Conservation (phyloP, 805 yeast genomes). For the Starmerella powellii region DNA sequence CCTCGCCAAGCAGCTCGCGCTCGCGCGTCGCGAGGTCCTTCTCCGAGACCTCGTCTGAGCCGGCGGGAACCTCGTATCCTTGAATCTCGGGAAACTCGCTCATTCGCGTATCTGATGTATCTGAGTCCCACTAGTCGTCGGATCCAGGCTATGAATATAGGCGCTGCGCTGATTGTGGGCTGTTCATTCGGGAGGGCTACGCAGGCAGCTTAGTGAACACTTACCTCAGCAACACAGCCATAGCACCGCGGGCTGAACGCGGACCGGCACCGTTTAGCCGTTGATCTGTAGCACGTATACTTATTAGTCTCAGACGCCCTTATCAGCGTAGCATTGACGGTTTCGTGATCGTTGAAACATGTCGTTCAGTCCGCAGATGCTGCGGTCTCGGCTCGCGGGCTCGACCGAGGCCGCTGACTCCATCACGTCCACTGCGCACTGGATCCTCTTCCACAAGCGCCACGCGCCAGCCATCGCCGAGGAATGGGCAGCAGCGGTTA, state of each 20-base stretch:
- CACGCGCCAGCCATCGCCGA: constrained; percentile 42
- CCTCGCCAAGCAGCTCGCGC: constrained; percentile 34
- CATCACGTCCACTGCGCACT: constrained; percentile 62
- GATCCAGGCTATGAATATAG: too few species aligned
- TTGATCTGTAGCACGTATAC: too few species aligned
- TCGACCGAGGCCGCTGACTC: constrained; percentile 55
- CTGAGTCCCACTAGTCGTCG: too few species aligned
- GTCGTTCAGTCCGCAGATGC: constrained; percentile 20
- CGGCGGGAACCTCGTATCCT: constrained; percentile 33
- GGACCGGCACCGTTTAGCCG: too few species aligned
- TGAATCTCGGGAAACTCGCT: constrained; percentile 56
- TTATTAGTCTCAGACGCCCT: neutral
- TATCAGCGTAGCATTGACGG: neutral
- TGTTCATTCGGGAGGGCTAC: too few species aligned
- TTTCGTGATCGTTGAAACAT: constrained; percentile 1
- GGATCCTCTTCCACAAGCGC: constrained; percentile 56
- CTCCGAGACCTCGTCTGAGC: constrained; percentile 21
- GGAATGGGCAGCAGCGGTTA: constrained; percentile 37
- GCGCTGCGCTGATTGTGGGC: too few species aligned
- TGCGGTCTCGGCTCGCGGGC: constrained; percentile 24
- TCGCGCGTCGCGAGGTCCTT: constrained; percentile 34
- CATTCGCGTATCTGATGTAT: constrained; percentile 12
- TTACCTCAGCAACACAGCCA: too few species aligned
- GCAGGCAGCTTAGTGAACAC: too few species aligned
- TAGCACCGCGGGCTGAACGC: too few species aligned